Evolutionary conservation across 2,329 filamentous ascomycete genomes (phyloP), one percentile per base, ranked within the genome.

Genomic region (Colletotrichum sp.): DNA sequence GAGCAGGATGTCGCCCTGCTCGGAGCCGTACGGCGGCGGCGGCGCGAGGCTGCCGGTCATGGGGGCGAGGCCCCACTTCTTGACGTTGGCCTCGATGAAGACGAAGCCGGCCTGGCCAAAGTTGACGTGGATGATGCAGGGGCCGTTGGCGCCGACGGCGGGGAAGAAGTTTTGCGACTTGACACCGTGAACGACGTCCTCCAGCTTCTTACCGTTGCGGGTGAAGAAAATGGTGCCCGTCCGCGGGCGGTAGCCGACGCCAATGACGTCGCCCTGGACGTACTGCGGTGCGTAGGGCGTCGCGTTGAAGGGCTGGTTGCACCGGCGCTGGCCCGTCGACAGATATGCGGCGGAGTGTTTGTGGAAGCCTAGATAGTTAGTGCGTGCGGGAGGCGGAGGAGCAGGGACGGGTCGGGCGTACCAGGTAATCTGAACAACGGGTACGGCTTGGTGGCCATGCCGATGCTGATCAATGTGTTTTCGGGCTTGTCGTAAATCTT

Each of bases 401-500:
- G 61, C 6, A 10, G n/a, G 36, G 48, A 55, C 28, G 21, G 10
- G 34, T 86, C 63, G 21, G 76, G 72, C 93, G 78, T 90, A 98
- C 96, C 97, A 83, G 97, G 97, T 81, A 99, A 87, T 81, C 97
- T 90, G 84, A 99, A 99, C 64, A 99, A 87, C 21, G 97, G 97
- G 84, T 99, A 99, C 9, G 97, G 97, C 83, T 99, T 99, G 24
- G 97, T 99, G 61, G 95, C 95, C 89, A 99, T 95, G 79, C 97
- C 97, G 80, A 99, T 96, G 82, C 95, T 96, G 77, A 99, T 90
- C 79, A 95, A 87, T 0, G 95, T 98, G 75, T 88, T 92, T 78
- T 99, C 97, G 6, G 97, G 96, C 86, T 99, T 99, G 77, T 99
- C 97, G 86, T 98, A 99, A 69, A 99, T 94, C 88, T 99, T 99